phyloP scores from a whole-genome alignment of 2,329 filamentous ascomycete genomes.

The Hypomyces perniciosus region DNA sequence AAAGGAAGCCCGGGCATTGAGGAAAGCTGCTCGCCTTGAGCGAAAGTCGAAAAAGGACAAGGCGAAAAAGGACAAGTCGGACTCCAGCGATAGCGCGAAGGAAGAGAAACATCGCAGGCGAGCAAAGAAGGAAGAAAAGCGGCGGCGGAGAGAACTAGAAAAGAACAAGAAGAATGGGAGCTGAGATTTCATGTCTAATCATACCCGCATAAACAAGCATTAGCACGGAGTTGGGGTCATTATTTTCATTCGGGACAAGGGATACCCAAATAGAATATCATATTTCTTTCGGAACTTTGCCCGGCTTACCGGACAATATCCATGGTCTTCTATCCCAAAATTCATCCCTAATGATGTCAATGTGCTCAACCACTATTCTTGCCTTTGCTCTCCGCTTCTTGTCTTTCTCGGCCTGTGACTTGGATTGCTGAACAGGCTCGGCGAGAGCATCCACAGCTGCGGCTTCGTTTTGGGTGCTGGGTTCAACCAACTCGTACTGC shows the following conservation, averaged over 20 bases:
- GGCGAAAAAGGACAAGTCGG: constrained; percentile 20
- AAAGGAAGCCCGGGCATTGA: constrained; percentile 21
- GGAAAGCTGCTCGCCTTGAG: constrained; percentile 17
- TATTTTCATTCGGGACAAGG: constrained; percentile 17
- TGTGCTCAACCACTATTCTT: constrained; percentile 71
- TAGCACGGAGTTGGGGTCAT: constrained; percentile 23
- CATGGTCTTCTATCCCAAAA: constrained; percentile 89
- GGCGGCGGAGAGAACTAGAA: constrained; percentile 26
- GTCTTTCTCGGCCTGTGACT: constrained; percentile 77
- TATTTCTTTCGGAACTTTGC: constrained; percentile 59
- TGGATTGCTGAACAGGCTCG: constrained; percentile 58
- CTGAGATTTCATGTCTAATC: constrained; percentile 6
- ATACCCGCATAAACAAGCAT: constrained; percentile 7
- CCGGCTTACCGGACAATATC: constrained; percentile 70
- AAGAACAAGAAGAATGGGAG: constrained; percentile 14
- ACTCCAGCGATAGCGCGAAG: constrained; percentile 23
- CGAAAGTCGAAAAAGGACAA: constrained; percentile 22
- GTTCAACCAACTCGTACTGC: constrained; percentile 66
- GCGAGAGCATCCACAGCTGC: constrained; percentile 42
- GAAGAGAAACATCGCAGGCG: constrained; percentile 44
- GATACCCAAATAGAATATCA: constrained; percentile 31
- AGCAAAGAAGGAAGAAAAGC: constrained; percentile 39
- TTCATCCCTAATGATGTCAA: constrained; percentile 91
- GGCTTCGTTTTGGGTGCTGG: constrained; percentile 40
- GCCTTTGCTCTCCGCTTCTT: constrained; percentile 77